Conservation (phyloP, 129 eudicot genomes). For the Arctium minus region DNA sequence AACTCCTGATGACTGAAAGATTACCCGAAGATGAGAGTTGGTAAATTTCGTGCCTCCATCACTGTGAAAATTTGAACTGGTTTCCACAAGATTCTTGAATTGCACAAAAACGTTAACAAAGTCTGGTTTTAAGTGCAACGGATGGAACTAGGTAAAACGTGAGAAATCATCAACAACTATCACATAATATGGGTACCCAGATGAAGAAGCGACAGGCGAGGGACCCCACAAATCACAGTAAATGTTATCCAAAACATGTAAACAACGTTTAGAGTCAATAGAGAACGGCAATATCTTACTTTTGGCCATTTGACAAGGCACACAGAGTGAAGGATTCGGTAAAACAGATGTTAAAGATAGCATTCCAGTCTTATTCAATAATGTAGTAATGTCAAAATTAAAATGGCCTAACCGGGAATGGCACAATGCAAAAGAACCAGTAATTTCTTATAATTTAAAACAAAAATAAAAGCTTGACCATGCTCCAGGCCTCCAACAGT, state of each 20-base stretch:
- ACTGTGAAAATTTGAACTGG: slow-evolving; percentile 8
- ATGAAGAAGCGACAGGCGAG: not conserved
- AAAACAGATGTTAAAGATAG: not conserved
- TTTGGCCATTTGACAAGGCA: not conserved
- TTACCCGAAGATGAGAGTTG: not conserved
- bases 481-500: not conserved
- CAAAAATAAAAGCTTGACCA: not conserved
- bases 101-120: not conserved
- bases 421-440: not conserved
- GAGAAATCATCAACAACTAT: slow-evolving; percentile 6
- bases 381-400: not conserved
- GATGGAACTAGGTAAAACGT: not conserved
- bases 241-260: not conserved
- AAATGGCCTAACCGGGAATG: not conserved
- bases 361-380: not conserved
- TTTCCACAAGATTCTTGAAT: not conserved
- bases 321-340: not conserved
- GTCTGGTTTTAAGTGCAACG: not conserved
- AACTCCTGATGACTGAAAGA: not conserved
- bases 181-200: not conserved
- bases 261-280: not conserved
- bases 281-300: not conserved
- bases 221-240: slow-evolving; percentile 1
- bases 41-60: not conserved
- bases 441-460: too few relatives aligned